Conservation (phyloP, 1,284 basidiomycete genomes). For the Cryptococcus sp. region DNA sequence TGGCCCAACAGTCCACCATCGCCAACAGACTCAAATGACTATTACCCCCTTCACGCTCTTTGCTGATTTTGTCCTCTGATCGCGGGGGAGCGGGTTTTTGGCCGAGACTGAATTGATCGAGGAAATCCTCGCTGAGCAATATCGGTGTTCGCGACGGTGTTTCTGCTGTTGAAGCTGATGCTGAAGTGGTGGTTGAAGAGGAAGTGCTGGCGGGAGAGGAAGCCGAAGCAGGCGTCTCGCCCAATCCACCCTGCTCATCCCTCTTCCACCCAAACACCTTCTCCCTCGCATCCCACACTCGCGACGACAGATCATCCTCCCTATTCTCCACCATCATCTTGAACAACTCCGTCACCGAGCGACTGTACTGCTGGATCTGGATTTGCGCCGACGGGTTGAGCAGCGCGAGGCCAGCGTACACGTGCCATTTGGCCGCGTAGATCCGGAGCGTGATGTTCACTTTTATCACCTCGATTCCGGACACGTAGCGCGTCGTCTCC, state of each 20-base stretch:
- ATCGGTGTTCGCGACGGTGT: slow-evolving; percentile 60
- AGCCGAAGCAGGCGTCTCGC: not conserved
- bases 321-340: slow-evolving; percentile 92
- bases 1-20: slow-evolving; percentile 98
- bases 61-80: slow-evolving; percentile 7
- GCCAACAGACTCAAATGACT: slow-evolving; percentile 94
- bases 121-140: slow-evolving; percentile 79
- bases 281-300: slow-evolving; percentile 75
- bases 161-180: not conserved
- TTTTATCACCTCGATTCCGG: slow-evolving; percentile 98
- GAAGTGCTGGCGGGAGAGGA: not conserved
- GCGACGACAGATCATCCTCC: slow-evolving; percentile 64
- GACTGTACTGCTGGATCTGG: slow-evolving; percentile 89
- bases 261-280: slow-evolving; percentile 71
- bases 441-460: slow-evolving; percentile 96
- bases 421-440: slow-evolving; percentile 97
- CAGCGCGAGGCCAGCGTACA: slow-evolving; percentile 96
- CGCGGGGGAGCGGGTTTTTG: slow-evolving; percentile 51
- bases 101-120: slow-evolving; percentile 86
- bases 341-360: slow-evolving; percentile 83
- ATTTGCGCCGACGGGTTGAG: slow-evolving; percentile 88
- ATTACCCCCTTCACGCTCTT: slow-evolving; percentile 56
- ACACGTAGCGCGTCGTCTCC: slow-evolving; percentile 89
- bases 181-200: not conserved
- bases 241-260: slow-evolving; percentile 30